phyloP scores from a whole-genome alignment of 2,329 filamentous ascomycete genomes.

The Talaromyces sp. region DNA sequence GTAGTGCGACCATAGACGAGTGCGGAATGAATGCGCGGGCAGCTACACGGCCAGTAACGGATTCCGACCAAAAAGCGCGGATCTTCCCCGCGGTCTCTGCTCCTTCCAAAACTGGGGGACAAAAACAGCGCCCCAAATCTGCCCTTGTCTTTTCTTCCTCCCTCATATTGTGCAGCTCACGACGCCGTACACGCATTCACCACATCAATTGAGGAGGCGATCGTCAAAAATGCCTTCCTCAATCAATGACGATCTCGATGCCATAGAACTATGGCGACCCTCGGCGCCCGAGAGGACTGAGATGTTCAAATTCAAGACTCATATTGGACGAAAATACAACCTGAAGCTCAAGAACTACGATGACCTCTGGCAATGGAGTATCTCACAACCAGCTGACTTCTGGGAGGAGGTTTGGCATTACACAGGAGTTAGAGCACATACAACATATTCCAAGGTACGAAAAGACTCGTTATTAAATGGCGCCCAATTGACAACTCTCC shows the following conservation, averaged over 20 bases:
- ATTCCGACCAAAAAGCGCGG: conserved; percentile 1
- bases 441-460: conserved; percentile 48
- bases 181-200: too few species aligned
- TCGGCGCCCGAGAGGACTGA: conserved; percentile 63
- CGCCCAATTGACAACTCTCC: background rate
- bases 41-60: background rate
- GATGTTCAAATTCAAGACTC: conserved; percentile 69
- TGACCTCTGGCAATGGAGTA: conserved; percentile 81
- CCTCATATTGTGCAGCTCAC: background rate
- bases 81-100: background rate
- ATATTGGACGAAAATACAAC: conserved; percentile 65
- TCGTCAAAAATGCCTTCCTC: conserved; percentile 12
- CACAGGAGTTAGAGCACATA: conserved; percentile 69
- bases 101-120: background rate
- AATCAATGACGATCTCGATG: conserved; percentile 1
- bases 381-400: conserved; percentile 70
- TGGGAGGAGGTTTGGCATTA: conserved; percentile 86
- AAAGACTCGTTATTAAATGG: background rate
- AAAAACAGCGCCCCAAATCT: background rate
- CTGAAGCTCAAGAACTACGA: conserved; percentile 64
- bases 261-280: conserved; percentile 67
- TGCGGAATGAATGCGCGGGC: conserved; percentile 3
- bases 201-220: background rate
- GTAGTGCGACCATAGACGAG: background rate
- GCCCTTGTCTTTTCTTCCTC: background rate